A percentile compares a stretch with the other conserved stretches of the same genome.
Evolutionary conservation across 768 basidiomycete species (phyloP).

Genomic region (Amanita pallidorosea): DNA sequence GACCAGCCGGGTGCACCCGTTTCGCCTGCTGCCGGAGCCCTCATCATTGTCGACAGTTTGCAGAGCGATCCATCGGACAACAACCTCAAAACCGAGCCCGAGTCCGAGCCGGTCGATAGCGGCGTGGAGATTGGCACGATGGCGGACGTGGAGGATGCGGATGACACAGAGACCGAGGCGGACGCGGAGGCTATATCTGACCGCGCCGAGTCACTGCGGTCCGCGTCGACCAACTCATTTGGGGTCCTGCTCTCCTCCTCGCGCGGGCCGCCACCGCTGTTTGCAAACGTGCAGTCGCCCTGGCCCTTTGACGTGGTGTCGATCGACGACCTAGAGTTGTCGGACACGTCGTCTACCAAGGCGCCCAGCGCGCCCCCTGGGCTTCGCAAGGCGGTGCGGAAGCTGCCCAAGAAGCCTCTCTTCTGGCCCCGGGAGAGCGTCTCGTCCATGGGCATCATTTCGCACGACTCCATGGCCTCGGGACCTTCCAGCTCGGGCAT

Average conservation of each 20-base stretch:
- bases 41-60: neutral
- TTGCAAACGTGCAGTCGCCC: slow-evolving; percentile 24
- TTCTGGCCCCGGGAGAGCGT: slow-evolving; percentile 66
- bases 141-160: neutral
- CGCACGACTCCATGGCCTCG: slow-evolving; percentile 48
- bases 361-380: slow-evolving; percentile 36
- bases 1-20: too few relatives aligned
- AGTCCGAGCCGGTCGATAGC: neutral
- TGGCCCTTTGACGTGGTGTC: slow-evolving; percentile 68
- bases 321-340: slow-evolving; percentile 73
- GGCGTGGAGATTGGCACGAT: neutral
- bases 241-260: slow-evolving; percentile 28
- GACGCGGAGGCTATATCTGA: slow-evolving; percentile 8
- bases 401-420: slow-evolving; percentile 74
- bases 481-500: slow-evolving; percentile 30
- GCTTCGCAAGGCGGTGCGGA: slow-evolving; percentile 41
- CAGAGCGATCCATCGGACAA: neutral
- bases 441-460: slow-evolving; percentile 70
- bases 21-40: neutral
- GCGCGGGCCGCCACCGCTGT: slow-evolving; percentile 21
- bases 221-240: slow-evolving; percentile 42
- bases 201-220: slow-evolving; percentile 27
- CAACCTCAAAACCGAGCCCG: neutral
- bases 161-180: neutral
- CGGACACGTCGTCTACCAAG: slow-evolving; percentile 58